A percentile compares a stretch with the other conserved stretches of the same genome.
phyloP scores from a whole-genome alignment of 2,329 filamentous ascomycete species.

The Neopestalotiopsis clavispora region DNA sequence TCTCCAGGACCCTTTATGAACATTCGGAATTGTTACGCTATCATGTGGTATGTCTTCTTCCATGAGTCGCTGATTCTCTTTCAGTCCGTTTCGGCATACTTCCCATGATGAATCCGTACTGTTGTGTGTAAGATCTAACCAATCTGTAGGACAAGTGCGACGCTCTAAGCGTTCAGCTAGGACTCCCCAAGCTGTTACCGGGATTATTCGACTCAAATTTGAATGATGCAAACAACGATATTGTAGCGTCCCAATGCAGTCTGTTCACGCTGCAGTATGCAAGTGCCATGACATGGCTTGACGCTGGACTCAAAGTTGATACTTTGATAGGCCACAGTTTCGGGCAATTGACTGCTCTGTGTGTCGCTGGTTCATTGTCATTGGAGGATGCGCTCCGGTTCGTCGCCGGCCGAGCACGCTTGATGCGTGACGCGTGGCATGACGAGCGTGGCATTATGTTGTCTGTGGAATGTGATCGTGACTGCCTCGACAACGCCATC shows the following conservation, averaged over 20 bases:
- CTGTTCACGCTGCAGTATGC: conserved; percentile 44
- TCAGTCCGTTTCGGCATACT: too few relatives aligned
- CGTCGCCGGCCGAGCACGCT: conserved; percentile 34
- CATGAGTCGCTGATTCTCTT: background rate
- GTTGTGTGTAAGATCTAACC: too few relatives aligned
- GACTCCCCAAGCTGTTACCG: background rate
- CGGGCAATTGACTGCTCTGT: conserved; percentile 42
- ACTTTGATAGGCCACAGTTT: conserved; percentile 45
- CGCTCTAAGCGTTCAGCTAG: too few relatives aligned
- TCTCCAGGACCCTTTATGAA: background rate
- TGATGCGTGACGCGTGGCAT: conserved; percentile 40
- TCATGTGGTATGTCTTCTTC: background rate
- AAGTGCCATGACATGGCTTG: conserved; percentile 40
- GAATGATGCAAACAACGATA: conserved; percentile 29
- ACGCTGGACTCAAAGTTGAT: conserved; percentile 33
- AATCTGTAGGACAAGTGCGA: too few relatives aligned
- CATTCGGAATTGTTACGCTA: background rate
- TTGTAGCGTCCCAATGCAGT: conserved; percentile 37
- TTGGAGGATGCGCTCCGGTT: conserved; percentile 37
- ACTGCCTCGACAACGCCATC: conserved; percentile 21
- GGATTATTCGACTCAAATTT: conserved; percentile 32
- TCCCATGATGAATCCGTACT: too few relatives aligned
- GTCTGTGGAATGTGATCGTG: conserved; percentile 16
- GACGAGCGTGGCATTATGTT: conserved; percentile 41
- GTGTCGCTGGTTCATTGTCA: conserved; percentile 36